Evolutionary conservation across 768 basidiomycete genomes (phyloP).

Genomic region (Lactifluus pinguis): DNA sequence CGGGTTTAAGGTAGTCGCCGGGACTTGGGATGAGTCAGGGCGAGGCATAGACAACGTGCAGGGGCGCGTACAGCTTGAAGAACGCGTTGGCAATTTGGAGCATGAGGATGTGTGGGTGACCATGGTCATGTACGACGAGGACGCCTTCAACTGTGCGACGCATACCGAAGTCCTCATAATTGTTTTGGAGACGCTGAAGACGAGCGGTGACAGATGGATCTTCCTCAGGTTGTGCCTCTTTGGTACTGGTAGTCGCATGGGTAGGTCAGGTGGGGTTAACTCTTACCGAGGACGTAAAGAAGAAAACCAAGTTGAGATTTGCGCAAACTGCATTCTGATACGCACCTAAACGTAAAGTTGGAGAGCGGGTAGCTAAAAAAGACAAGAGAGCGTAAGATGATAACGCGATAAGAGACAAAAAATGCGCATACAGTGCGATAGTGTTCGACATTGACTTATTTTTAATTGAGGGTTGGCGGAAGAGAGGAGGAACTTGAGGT

Average conservation of each 20-base stretch:
- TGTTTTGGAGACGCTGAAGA: conserved; percentile 87
- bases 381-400: neutral
- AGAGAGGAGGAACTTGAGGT: neutral
- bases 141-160: conserved; percentile 88
- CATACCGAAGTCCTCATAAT: conserved; percentile 97
- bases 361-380: conserved; percentile 65
- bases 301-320: neutral
- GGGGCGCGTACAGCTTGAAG: conserved; percentile 82
- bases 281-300: conserved; percentile 1
- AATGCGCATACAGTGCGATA: conserved; percentile 36
- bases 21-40: conserved; percentile 44
- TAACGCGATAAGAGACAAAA: neutral
- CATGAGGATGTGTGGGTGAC: conserved; percentile 96
- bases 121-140: conserved; percentile 90
- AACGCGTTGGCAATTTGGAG: conserved; percentile 98
- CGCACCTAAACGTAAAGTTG: conserved; percentile 86
- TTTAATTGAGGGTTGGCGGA: neutral
- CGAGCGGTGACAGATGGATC: conserved; percentile 94
- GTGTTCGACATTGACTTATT: conserved; percentile 39
- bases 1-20: conserved; percentile 97
- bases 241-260: conserved; percentile 48
- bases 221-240: conserved; percentile 95
- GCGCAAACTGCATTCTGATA: neutral
- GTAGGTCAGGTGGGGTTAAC: conserved; percentile 3
- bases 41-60: neutral